Percentiles rank a stretch among this genome's conserved stretches.
phyloP scores from a whole-genome alignment of 768 basidiomycete genomes.

The Pleurotus ostreatus region DNA sequence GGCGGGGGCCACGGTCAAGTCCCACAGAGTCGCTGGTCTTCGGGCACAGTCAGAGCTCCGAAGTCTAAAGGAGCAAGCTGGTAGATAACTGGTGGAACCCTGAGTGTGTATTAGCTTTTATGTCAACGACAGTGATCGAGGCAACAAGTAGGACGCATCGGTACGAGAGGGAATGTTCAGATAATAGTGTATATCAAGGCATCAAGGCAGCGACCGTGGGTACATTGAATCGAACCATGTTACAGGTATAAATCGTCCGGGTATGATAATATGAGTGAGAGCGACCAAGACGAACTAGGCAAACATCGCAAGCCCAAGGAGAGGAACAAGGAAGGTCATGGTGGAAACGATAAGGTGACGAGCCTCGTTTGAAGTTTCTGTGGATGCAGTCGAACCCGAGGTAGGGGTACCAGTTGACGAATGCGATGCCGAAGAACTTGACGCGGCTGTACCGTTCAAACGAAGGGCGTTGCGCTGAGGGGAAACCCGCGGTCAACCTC shows the following conservation, averaged over 20 bases:
- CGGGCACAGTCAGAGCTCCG: no score
- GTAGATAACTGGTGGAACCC: no score
- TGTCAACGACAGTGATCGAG: neutral
- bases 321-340: neutral
- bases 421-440: conserved; percentile 11
- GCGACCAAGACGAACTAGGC: neutral
- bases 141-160: neutral
- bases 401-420: neutral
- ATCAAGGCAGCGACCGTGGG: neutral
- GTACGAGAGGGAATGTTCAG: neutral
- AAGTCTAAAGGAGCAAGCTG: no score
- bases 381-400: conserved; percentile 1
- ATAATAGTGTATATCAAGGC: neutral
- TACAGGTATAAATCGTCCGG: neutral
- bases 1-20: no score
- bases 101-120: neutral
- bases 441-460: conserved; percentile 45
- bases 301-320: neutral
- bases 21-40: no score
- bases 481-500: conserved; percentile 1
- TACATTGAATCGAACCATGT: neutral
- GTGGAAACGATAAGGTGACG: neutral
- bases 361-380: neutral
- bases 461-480: conserved; percentile 53
- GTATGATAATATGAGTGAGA: neutral